Evolutionary conservation across 495 filamentous ascomycete genomes (phyloP).

Genomic region (Hyphodiscus hymeniophilus): DNA sequence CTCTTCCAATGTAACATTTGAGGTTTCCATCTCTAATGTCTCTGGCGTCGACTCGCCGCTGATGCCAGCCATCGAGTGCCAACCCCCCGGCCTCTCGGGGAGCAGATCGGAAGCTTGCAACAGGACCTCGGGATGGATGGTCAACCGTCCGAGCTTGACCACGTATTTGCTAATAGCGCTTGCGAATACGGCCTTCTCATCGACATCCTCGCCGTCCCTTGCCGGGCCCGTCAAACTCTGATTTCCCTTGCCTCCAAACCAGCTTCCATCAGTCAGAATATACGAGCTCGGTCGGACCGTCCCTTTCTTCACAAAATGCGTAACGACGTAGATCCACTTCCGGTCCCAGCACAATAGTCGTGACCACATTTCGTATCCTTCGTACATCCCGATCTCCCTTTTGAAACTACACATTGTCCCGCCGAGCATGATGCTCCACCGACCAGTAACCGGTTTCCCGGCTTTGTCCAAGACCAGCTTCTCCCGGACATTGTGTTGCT

Average conservation of each 20-base stretch:
- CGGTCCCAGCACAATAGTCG: slow-evolving; percentile 65
- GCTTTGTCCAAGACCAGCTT: slow-evolving; percentile 32
- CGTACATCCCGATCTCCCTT: slow-evolving; percentile 59
- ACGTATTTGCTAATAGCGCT: slow-evolving; percentile 50
- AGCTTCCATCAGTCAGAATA: slow-evolving; percentile 26
- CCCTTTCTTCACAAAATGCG: slow-evolving; percentile 55
- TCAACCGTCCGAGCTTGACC: slow-evolving; percentile 58
- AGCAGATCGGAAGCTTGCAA: slow-evolving; percentile 61
- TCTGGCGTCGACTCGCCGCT: slow-evolving; percentile 21
- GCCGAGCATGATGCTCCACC: slow-evolving; percentile 55
- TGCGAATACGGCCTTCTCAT: slow-evolving; percentile 36
- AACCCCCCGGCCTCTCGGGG: slow-evolving; percentile 37
- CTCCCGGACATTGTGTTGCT: slow-evolving; percentile 31
- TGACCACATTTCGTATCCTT: slow-evolving; percentile 65
- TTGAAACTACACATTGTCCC: slow-evolving; percentile 60
- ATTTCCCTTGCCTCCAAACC: slow-evolving; percentile 16
- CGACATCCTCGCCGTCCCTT: slow-evolving; percentile 3
- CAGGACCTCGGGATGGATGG: slow-evolving; percentile 72
- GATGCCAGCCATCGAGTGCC: slow-evolving; percentile 24
- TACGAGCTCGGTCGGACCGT: slow-evolving; percentile 36
- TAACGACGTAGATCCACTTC: slow-evolving; percentile 77
- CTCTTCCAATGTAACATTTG: slow-evolving; percentile 20
- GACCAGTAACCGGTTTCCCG: slow-evolving; percentile 28
- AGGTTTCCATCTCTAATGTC: slow-evolving; percentile 19
- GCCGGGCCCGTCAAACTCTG: slow-evolving; percentile 23